These are phyloP conservation scores for Raffaelea arxii DNA, from an alignment of 2,329 filamentous ascomycete genomes.

Conservation along the genomic window DNA sequence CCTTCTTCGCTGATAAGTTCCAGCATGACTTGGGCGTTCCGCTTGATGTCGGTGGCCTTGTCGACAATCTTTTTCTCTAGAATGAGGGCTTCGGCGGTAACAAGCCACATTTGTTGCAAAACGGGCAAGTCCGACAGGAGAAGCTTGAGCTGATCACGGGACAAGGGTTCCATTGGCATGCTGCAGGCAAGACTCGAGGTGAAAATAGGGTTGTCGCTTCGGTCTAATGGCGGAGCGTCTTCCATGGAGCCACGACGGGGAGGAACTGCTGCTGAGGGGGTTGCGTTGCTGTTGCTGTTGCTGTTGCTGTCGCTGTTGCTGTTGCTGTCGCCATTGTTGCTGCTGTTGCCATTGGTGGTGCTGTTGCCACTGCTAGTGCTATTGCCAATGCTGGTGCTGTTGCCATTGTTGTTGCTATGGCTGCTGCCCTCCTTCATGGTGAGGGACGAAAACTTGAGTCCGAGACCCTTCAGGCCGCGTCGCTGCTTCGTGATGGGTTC, in stretches of 20 bases:
- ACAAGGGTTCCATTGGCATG: constrained; percentile 50
- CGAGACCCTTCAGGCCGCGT: constrained; percentile 41
- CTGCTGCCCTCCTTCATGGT: constrained; percentile 22
- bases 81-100: constrained; percentile 53
- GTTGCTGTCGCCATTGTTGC: constrained; percentile 12
- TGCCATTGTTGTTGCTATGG: not conserved
- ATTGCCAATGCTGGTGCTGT: constrained; percentile 1
- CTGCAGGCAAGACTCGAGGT: constrained; percentile 49
- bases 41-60: constrained; percentile 49
- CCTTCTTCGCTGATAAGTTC: constrained; percentile 56
- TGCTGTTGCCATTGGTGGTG: not conserved
- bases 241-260: constrained; percentile 13
- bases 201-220: constrained; percentile 37
- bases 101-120: constrained; percentile 52
- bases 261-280: not conserved
- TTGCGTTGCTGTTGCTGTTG: not conserved
- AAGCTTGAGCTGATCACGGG: constrained; percentile 37
- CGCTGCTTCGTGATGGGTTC: constrained; percentile 38
- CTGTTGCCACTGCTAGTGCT: constrained; percentile 8
- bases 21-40: constrained; percentile 52
- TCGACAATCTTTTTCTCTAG: constrained; percentile 49
- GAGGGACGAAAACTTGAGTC: constrained; percentile 46
- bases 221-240: constrained; percentile 12
- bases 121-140: constrained; percentile 46
- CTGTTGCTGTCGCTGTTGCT: not conserved